A percentile compares a stretch with the other conserved stretches of the same genome.
phyloP scores from a whole-genome alignment of 768 basidiomycete species.

The Kwoniella sp. region DNA sequence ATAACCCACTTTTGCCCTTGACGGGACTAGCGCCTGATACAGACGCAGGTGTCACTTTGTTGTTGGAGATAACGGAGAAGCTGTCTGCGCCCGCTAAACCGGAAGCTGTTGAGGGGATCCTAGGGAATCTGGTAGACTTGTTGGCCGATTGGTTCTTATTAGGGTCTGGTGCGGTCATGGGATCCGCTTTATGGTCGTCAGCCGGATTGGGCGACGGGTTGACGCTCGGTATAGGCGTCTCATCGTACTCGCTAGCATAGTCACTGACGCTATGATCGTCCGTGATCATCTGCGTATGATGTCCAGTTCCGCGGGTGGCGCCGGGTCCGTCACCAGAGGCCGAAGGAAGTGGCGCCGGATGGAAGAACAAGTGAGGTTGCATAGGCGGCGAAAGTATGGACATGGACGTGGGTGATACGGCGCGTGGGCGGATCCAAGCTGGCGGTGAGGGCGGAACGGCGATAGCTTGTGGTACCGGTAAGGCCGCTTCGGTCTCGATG shows the following conservation, averaged over 20 bases:
- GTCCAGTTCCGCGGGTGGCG: not conserved
- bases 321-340: not conserved
- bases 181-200: too few relatives aligned
- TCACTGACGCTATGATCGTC: slow-evolving; percentile 15
- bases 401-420: slow-evolving; percentile 33
- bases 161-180: too few relatives aligned
- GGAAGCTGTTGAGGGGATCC: slow-evolving; percentile 35
- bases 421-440: slow-evolving; percentile 41
- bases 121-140: slow-evolving; percentile 28
- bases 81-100: slow-evolving; percentile 19
- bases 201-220: not conserved
- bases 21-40: too few relatives aligned
- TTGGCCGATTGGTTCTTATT: too few relatives aligned
- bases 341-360: slow-evolving; percentile 14
- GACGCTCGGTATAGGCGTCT: not conserved
- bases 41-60: not conserved
- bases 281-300: slow-evolving; percentile 6
- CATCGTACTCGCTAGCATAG: slow-evolving; percentile 11
- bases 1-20: not conserved
- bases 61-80: not conserved
- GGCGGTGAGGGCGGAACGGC: slow-evolving; percentile 19
- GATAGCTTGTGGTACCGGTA: not conserved
- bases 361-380: slow-evolving; percentile 48
- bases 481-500: not conserved
- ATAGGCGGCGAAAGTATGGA: slow-evolving; percentile 35